phyloP scores from a whole-genome alignment of 352 stramenopile species.

The Phytophthora litchii region DNA sequence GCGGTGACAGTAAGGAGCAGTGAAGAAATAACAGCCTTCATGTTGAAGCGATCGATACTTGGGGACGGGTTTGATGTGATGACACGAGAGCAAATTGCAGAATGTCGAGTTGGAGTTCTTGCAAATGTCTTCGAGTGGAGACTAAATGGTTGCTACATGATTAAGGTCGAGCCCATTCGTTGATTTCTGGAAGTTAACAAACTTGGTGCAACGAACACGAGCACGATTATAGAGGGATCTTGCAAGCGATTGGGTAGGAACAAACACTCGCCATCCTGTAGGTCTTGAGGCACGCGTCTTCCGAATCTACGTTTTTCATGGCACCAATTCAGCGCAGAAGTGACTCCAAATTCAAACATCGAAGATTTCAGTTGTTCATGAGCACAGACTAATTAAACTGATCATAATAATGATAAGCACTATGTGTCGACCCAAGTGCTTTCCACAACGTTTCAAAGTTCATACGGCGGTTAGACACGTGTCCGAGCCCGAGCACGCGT shows the following conservation, averaged over 20 bases:
- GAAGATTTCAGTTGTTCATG: too few relatives aligned
- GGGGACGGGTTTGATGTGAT: neutral
- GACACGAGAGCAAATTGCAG: slow-evolving; percentile 11
- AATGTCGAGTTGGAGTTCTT: slow-evolving; percentile 8
- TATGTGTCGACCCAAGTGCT: neutral
- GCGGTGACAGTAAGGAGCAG: slow-evolving; percentile 11
- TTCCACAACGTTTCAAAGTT: neutral
- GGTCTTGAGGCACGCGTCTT: slow-evolving; percentile 7
- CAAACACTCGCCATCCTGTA: neutral
- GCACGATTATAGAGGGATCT: too few relatives aligned
- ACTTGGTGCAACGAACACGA: too few relatives aligned
- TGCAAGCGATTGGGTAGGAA: neutral
- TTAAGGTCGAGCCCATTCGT: too few relatives aligned
- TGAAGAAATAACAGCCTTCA: slow-evolving; percentile 21
- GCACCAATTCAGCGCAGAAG: slow-evolving; percentile 3
- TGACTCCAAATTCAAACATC: too few relatives aligned
- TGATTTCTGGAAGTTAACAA: too few relatives aligned
- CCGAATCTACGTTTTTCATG: neutral
- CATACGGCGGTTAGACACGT: neutral
- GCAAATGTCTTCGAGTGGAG: neutral
- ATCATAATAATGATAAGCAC: too few relatives aligned
- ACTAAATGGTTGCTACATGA: too few relatives aligned
- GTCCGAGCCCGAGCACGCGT: neutral
- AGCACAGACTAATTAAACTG: too few relatives aligned
- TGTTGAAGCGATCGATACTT: slow-evolving; percentile 1